Evolutionary conservation across 768 basidiomycete genomes (phyloP).

Genomic region (Stropharia rugosoannulata): DNA sequence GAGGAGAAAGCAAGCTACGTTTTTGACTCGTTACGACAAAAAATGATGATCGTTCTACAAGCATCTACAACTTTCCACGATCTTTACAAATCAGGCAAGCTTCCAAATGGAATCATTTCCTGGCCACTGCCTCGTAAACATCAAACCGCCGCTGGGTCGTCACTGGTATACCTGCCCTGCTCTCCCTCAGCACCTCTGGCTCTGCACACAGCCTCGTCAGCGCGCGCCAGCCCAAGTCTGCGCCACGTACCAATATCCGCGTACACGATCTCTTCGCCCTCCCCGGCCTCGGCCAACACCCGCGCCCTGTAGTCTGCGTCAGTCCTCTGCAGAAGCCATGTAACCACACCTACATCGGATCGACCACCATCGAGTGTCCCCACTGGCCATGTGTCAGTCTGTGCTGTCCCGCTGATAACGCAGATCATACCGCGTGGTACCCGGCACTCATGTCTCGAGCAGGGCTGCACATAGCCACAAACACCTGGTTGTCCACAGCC

Average conservation of each 20-base stretch:
- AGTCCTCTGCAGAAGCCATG: constrained; percentile 6
- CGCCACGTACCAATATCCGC: constrained; percentile 72
- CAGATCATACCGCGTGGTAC: constrained; percentile 75
- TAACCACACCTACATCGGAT: constrained; percentile 67
- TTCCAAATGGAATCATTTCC: constrained; percentile 4
- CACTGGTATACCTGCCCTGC: constrained; percentile 87
- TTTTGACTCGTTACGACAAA: constrained; percentile 29
- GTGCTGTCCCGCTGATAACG: background rate
- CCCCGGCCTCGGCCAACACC: constrained; percentile 70
- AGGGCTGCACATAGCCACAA: constrained; percentile 93
- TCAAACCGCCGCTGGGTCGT: constrained; percentile 89
- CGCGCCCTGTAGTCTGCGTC: constrained; percentile 53
- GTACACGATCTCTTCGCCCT: constrained; percentile 78
- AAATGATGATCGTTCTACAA: constrained; percentile 42
- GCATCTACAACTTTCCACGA: constrained; percentile 40
- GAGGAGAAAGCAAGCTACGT: constrained; percentile 19
- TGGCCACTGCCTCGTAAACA: constrained; percentile 79
- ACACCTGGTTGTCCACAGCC: constrained; percentile 97
- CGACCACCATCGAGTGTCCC: constrained; percentile 90
- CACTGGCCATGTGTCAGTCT: constrained; percentile 45
- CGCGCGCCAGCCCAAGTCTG: background rate
- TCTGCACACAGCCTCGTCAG: constrained; percentile 21
- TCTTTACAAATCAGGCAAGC: constrained; percentile 37
- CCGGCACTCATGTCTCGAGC: constrained; percentile 79
- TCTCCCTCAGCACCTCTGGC: constrained; percentile 58